These are phyloP conservation scores for Ustulina deusta DNA, from an alignment of 2,329 filamentous ascomycete species.

Conservation along the genomic window DNA sequence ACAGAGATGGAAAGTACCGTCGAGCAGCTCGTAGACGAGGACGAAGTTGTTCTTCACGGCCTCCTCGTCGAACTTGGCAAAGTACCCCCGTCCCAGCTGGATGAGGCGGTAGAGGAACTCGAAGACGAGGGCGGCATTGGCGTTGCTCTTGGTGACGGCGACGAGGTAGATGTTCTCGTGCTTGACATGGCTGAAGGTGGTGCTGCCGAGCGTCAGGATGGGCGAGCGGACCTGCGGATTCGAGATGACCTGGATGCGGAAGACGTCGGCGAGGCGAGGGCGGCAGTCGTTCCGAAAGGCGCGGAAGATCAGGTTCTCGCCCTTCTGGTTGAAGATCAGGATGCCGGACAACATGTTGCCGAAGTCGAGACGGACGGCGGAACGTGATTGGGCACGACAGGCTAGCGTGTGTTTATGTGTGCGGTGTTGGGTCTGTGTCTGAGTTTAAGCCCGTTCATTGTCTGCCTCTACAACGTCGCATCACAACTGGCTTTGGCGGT, in stretches of 20 bases:
- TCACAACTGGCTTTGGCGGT: not conserved
- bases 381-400: conserved; percentile 10
- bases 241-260: conserved; percentile 99
- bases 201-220: conserved; percentile 95
- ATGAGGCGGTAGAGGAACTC: conserved; percentile 97
- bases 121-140: conserved; percentile 97
- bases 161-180: conserved; percentile 99
- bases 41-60: conserved; percentile 99
- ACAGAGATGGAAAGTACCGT: conserved; percentile 67
- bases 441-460: conserved; percentile 1
- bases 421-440: conserved; percentile 1
- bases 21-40: conserved; percentile 94
- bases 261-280: conserved; percentile 96
- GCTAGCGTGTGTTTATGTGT: not conserved
- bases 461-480: not conserved
- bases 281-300: conserved; percentile 99
- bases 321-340: conserved; percentile 99
- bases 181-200: conserved; percentile 99
- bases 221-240: conserved; percentile 98
- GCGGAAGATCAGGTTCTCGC: conserved; percentile 99
- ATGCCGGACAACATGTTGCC: conserved; percentile 92
- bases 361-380: conserved; percentile 36
- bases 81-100: conserved; percentile 91
- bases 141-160: conserved; percentile 98
- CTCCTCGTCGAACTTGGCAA: conserved; percentile 99